Evolutionary conservation across 805 yeast genomes (phyloP), one percentile per base, ranked within the genome.

Genomic region (Pichia nanzhaoensis): DNA sequence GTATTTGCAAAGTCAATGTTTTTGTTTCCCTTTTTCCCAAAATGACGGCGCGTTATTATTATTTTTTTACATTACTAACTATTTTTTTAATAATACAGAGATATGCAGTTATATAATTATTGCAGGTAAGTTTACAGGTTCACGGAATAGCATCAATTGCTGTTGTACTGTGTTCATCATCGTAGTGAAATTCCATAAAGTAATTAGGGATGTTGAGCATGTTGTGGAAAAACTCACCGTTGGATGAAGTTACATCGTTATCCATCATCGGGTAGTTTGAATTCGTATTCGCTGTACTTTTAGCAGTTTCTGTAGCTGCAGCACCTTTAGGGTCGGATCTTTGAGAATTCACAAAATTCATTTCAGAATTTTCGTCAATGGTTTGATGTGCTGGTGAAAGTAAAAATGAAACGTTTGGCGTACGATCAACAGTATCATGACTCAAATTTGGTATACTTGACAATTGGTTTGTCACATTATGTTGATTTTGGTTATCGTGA

Each of bases 141-240:
- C 17, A 37, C 24, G n/a, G 27, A 17, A 27, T 12, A 14, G 20
- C 20, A 16, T 27, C 39, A 9, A n/a, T 20, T 1, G 19, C 19
- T n/a, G n/a, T 18, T 6, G 5, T 21, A 38, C n/a, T 3, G 16
- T 12, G 18, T 6, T 6, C 21, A 30, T 40, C 37, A n/a, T 50
- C 45, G 16, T 14, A 42, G 5, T 41, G 36, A 28, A 36, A 35
- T 14, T 64, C 67, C n/a, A 60, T 34, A 36, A 60, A 34, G 38
- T 57, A 61, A 12, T 51, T 58, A 1, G 69, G 68, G 16, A 65
- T 42, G 33, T 55, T 60, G 41, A 65, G 56, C 55, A 64, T 52
- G 34, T 56, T 63, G 35, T 62, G 66, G 20, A 61, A 54, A 14
- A 59, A 37, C 8, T 22, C 24, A n/a, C 31, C 41, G 10, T 24